Percentiles rank a stretch among this genome's conserved stretches.
Conservation (phyloP, 179 eudicot species). For the Drosera spatulata region DNA sequence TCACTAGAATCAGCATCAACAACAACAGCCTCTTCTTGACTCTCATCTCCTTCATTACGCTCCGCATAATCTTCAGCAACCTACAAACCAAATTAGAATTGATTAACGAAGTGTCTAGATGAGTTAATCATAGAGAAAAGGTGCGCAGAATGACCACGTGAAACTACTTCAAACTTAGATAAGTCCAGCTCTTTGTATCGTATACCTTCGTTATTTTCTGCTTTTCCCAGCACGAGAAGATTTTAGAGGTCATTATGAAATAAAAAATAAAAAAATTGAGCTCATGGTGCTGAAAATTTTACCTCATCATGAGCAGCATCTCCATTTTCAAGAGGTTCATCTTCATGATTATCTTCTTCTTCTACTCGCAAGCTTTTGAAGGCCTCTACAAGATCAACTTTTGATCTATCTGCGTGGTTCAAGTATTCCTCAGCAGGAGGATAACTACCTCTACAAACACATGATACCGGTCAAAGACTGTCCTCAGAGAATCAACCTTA, state of each 20-base stretch:
- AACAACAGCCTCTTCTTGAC: slow-evolving; percentile 75
- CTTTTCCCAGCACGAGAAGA: too few species aligned
- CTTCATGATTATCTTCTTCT: slow-evolving; percentile 57
- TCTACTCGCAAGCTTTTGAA: slow-evolving; percentile 74
- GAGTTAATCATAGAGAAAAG: slow-evolving; percentile 11
- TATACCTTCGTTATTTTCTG: too few species aligned
- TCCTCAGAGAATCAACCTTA: neutral
- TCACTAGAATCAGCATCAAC: slow-evolving; percentile 95
- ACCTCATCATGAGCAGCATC: slow-evolving; percentile 45
- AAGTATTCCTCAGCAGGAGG: slow-evolving; percentile 85
- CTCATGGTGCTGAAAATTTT: neutral
- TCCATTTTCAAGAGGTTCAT: slow-evolving; percentile 73
- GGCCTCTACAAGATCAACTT: slow-evolving; percentile 69
- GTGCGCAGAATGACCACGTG: slow-evolving; percentile 4
- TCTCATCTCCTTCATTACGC: slow-evolving; percentile 56
- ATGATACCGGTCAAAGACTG: neutral
- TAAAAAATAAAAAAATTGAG: too few species aligned
- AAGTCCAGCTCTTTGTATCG: too few species aligned
- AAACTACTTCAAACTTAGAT: too few species aligned
- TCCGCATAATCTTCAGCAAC: slow-evolving; percentile 25
- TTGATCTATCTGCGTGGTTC: slow-evolving; percentile 58
- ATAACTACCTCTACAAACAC: slow-evolving; percentile 42
- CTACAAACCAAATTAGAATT: slow-evolving; percentile 11
- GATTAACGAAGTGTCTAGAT: neutral
- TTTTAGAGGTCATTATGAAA: too few species aligned